Percentiles rank a stretch among this genome's conserved stretches.
Conservation (phyloP, 106 monocot species). For the Gastrodia elata region DNA sequence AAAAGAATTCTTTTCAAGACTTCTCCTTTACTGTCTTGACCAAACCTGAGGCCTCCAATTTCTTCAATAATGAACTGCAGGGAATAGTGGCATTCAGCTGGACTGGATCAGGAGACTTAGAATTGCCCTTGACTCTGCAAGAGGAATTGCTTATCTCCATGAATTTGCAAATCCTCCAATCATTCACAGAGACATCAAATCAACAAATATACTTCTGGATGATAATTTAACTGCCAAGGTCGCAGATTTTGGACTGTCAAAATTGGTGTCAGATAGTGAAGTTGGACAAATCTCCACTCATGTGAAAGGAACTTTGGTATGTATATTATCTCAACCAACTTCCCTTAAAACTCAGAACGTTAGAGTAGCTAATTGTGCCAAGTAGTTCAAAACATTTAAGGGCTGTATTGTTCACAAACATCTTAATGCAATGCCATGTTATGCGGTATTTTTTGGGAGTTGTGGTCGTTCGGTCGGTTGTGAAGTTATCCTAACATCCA, state of each 20-base stretch:
- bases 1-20: not conserved
- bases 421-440: too few relatives aligned
- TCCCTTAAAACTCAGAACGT: not conserved
- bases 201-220: constrained; percentile 47
- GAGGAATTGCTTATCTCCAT: constrained; percentile 48
- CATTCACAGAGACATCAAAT: constrained; percentile 50
- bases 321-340: constrained; percentile 4
- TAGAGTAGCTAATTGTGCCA: not conserved
- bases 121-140: constrained; percentile 39
- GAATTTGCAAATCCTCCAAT: constrained; percentile 41
- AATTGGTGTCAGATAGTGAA: constrained; percentile 22
- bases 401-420: too few relatives aligned
- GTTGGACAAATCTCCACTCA: constrained; percentile 35
- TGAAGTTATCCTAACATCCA: too few relatives aligned
- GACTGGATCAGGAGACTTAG: constrained; percentile 40
- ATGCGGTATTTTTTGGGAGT: too few relatives aligned
- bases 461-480: too few relatives aligned
- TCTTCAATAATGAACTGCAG: constrained; percentile 7
- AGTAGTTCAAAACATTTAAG: too few relatives aligned
- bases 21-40: not conserved
- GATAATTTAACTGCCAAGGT: constrained; percentile 43
- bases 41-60: too few relatives aligned
- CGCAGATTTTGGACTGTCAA: constrained; percentile 59
- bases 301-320: constrained; percentile 58
- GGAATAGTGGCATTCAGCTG: constrained; percentile 29